phyloP scores from a whole-genome alignment of 352 stramenopile genomes.

The Phytophthora brassicae region DNA sequence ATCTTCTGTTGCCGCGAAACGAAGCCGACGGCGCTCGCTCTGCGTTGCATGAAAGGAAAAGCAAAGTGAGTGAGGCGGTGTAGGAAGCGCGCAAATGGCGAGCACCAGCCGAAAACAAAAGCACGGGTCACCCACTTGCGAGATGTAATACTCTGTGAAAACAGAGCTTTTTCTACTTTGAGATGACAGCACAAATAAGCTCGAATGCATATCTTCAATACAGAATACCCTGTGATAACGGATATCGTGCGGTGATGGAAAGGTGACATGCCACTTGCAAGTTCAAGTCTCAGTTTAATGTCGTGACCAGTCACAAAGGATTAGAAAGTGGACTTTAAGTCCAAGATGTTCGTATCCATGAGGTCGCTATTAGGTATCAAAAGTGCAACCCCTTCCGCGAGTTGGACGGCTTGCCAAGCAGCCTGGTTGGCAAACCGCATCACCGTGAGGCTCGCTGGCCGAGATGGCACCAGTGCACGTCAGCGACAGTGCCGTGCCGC shows the following conservation, averaged over 20 bases:
- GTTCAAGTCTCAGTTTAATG: conserved; percentile 24
- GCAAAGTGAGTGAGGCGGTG: conserved; percentile 1
- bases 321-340: neutral
- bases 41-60: conserved; percentile 17
- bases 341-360: conserved; percentile 1
- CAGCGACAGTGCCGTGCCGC: too few species aligned
- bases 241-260: too few species aligned
- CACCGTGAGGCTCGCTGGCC: too few species aligned
- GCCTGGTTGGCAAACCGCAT: too few species aligned
- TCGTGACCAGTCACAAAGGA: neutral
- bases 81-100: neutral
- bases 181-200: neutral
- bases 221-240: neutral
- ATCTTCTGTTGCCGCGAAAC: neutral
- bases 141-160: neutral
- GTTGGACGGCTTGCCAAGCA: too few species aligned
- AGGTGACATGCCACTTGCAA: conserved; percentile 4
- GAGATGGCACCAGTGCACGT: too few species aligned
- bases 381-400: too few species aligned
- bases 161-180: neutral
- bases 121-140: conserved; percentile 5
- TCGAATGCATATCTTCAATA: neutral
- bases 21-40: conserved; percentile 10
- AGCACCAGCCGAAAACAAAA: conserved; percentile 3
- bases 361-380: too few species aligned